Evolutionary conservation across 23 red algal species (phyloP).

Genomic region (Gracilaria gracilis): DNA sequence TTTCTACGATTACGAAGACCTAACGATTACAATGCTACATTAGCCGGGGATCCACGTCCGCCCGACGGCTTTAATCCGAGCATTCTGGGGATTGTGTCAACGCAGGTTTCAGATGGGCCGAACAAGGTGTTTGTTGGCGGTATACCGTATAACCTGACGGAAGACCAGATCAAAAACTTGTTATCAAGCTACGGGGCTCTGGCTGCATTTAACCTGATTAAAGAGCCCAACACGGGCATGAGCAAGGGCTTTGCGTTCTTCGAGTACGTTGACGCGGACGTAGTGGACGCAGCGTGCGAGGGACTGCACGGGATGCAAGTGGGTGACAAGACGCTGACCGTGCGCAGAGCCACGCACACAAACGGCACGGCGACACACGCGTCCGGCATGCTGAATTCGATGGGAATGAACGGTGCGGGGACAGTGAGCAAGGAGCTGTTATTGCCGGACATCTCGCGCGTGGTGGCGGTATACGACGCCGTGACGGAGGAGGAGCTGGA

Average conservation of each 20-base stretch:
- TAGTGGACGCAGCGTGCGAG: slow-evolving; percentile 77
- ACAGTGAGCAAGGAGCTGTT: slow-evolving; percentile 37
- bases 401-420: slow-evolving; percentile 20
- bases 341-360: slow-evolving; percentile 69
- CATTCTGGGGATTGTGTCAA: slow-evolving; percentile 89
- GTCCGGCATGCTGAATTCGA: background rate
- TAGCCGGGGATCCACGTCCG: slow-evolving; percentile 40
- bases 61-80: slow-evolving; percentile 73
- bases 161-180: slow-evolving; percentile 90
- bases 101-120: slow-evolving; percentile 87
- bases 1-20: slow-evolving; percentile 85
- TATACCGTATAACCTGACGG: slow-evolving; percentile 88
- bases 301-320: slow-evolving; percentile 87
- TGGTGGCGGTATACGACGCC: slow-evolving; percentile 81
- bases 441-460: slow-evolving; percentile 55
- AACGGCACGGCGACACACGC: slow-evolving; percentile 18
- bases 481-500: slow-evolving; percentile 73
- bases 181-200: slow-evolving; percentile 77
- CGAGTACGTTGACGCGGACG: slow-evolving; percentile 78
- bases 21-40: slow-evolving; percentile 78
- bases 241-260: slow-evolving; percentile 97
- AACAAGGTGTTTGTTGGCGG: slow-evolving; percentile 96
- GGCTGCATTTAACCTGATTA: slow-evolving; percentile 92
- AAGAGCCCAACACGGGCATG: slow-evolving; percentile 90
- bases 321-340: slow-evolving; percentile 90